These are phyloP conservation scores for Hsuehochloa calcarea DNA, from an alignment of 176 grass and related monocot species.

Conservation along the genomic window DNA sequence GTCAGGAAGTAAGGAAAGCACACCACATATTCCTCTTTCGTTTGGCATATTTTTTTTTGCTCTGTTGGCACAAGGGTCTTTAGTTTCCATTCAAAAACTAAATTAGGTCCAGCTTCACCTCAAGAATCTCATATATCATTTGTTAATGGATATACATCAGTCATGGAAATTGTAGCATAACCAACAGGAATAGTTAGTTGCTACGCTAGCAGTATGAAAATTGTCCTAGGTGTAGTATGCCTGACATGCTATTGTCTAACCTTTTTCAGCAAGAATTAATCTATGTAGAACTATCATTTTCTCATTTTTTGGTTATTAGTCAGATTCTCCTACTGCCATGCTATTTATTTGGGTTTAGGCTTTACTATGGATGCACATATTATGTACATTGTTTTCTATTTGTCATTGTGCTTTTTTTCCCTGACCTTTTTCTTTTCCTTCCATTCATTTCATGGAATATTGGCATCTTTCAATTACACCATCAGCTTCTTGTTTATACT, in stretches of 20 bases:
- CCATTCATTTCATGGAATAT: constrained; percentile 33
- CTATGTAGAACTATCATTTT: background rate
- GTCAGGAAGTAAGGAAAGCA: background rate
- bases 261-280: background rate
- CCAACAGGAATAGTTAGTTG: background rate
- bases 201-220: background rate
- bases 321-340: background rate
- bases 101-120: background rate
- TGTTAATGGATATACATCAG: background rate
- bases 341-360: background rate
- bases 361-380: constrained; percentile 35
- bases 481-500: constrained; percentile 35
- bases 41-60: background rate
- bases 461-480: constrained; percentile 25
- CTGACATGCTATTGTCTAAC: background rate
- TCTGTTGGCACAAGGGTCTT: background rate
- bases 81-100: background rate
- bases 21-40: background rate
- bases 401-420: constrained; percentile 25
- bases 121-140: background rate
- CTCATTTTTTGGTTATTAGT: background rate
- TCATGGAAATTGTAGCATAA: background rate
- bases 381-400: constrained; percentile 28
- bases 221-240: background rate
- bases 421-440: constrained; percentile 15